phyloP scores from a whole-genome alignment of 192 early-diverging fungal species.

The Coemansia sp. region DNA sequence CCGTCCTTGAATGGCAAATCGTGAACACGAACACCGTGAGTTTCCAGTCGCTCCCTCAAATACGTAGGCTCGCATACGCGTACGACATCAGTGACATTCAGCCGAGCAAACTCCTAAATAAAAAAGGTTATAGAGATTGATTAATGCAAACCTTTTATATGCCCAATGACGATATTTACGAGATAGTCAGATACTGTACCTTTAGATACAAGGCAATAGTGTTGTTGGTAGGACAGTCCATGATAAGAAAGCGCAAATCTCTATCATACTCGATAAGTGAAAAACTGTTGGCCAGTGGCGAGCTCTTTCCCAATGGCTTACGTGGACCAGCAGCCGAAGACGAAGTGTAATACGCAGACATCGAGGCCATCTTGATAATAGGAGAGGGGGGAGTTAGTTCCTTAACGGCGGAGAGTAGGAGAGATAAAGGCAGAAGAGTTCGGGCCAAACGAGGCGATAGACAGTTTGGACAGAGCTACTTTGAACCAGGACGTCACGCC shows the following conservation, averaged over 20 bases:
- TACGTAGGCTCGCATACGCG: conserved; percentile 92
- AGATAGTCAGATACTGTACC: conserved; percentile 17
- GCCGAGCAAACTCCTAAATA: conserved; percentile 62
- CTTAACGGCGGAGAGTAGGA: conserved; percentile 28
- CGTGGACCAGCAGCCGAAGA: conserved; percentile 25
- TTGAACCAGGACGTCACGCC: conserved; percentile 41
- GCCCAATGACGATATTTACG: neutral
- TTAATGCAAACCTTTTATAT: neutral
- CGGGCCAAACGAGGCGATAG: conserved; percentile 44
- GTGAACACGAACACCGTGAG: conserved; percentile 71
- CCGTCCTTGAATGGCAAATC: conserved; percentile 92
- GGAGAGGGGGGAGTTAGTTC: neutral
- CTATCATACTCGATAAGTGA: conserved; percentile 52
- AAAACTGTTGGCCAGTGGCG: conserved; percentile 49
- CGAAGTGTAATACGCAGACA: conserved; percentile 43
- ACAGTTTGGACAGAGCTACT: conserved; percentile 39
- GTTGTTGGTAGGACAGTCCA: conserved; percentile 87
- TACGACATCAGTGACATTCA: conserved; percentile 83
- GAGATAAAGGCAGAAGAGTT: conserved; percentile 50
- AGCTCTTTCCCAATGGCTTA: conserved; percentile 48
- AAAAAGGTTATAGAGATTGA: neutral
- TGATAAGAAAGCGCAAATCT: conserved; percentile 79
- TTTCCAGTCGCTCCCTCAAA: conserved; percentile 57
- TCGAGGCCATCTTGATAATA: conserved; percentile 35
- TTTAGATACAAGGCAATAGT: conserved; percentile 74